Percentiles rank a stretch among this genome's conserved stretches.
phyloP scores from a whole-genome alignment of 768 basidiomycete genomes.

The Agaricus subrufescens region DNA sequence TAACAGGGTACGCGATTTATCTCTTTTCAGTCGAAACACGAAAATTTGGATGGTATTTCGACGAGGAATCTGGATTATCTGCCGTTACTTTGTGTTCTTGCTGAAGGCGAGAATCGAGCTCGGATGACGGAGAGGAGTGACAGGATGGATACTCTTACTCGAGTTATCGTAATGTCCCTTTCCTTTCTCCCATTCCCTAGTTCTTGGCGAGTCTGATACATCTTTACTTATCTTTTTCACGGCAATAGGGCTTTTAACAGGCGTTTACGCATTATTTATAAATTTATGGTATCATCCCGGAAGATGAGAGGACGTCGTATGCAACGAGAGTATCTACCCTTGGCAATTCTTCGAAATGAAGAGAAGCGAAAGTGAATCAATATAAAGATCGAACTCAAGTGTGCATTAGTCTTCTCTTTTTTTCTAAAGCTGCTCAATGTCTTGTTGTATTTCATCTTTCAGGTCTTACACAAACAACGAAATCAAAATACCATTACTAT shows the following conservation, averaged over 20 bases:
- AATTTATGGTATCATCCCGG: conserved; percentile 61
- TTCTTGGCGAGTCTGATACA: background rate
- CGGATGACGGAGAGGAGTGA: conserved; percentile 51
- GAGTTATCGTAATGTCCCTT: conserved; percentile 48
- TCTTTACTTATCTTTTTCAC: no score
- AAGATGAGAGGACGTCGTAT: conserved; percentile 54
- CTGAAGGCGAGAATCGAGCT: conserved; percentile 61
- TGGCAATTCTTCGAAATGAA: conserved; percentile 59
- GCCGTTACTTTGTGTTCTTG: conserved; percentile 60
- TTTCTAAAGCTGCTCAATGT: background rate
- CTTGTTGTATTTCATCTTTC: background rate
- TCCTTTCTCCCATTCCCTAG: background rate
- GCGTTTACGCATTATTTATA: conserved; percentile 49
- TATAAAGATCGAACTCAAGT: conserved; percentile 72
- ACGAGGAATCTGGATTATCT: conserved; percentile 75
- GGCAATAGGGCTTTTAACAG: conserved; percentile 40
- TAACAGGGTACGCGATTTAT: conserved; percentile 52
- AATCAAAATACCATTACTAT: conserved; percentile 30
- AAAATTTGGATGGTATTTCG: conserved; percentile 75
- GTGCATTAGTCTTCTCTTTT: background rate
- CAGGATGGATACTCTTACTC: conserved; percentile 49
- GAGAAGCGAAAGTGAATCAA: conserved; percentile 90
- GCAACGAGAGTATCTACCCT: conserved; percentile 42
- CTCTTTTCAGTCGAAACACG: conserved; percentile 78
- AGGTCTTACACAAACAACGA: conserved; percentile 54